phyloP scores from a whole-genome alignment of 225 moss, liverwort and hornwort genomes.

The Polytrichum commune region DNA sequence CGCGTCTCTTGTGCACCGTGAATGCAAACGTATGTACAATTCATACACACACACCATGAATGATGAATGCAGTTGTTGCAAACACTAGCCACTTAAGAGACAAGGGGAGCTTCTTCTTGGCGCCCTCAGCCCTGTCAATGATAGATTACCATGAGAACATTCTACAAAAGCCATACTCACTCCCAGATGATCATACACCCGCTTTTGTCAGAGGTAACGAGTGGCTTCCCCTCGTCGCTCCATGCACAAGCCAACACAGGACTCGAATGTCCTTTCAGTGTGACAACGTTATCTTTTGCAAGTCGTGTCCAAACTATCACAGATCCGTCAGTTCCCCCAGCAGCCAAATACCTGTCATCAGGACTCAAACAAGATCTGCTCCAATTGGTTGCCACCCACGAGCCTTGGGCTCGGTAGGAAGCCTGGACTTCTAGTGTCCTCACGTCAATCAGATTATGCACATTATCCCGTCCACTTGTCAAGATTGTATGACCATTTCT shows the following conservation, averaged over 20 bases:
- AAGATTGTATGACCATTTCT: slow-evolving; percentile 63
- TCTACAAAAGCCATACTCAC: slow-evolving; percentile 18
- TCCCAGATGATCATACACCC: slow-evolving; percentile 83
- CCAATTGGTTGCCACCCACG: slow-evolving; percentile 81
- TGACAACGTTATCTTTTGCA: slow-evolving; percentile 46
- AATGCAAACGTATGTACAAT: too few species aligned
- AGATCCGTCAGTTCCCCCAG: slow-evolving; percentile 73
- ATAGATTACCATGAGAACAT: too few species aligned
- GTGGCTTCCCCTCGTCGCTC: slow-evolving; percentile 72
- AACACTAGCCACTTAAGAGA: too few species aligned
- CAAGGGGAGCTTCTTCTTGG: too few species aligned
- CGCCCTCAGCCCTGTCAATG: too few species aligned
- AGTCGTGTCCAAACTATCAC: slow-evolving; percentile 75
- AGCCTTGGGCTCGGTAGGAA: slow-evolving; percentile 63
- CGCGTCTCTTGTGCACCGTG: too few species aligned
- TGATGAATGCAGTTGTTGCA: too few species aligned
- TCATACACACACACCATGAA: too few species aligned
- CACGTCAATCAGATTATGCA: slow-evolving; percentile 82
- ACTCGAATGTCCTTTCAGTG: slow-evolving; percentile 61
- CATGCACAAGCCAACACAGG: slow-evolving; percentile 78
- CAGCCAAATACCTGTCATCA: slow-evolving; percentile 76
- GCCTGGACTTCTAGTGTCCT: slow-evolving; percentile 77
- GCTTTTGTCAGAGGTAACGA: slow-evolving; percentile 79
- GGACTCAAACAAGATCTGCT: slow-evolving; percentile 78
- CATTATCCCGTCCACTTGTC: slow-evolving; percentile 83